Evolutionary conservation across 1,284 basidiomycete genomes (phyloP).

Genomic region (Papiliotrema flavescens): DNA sequence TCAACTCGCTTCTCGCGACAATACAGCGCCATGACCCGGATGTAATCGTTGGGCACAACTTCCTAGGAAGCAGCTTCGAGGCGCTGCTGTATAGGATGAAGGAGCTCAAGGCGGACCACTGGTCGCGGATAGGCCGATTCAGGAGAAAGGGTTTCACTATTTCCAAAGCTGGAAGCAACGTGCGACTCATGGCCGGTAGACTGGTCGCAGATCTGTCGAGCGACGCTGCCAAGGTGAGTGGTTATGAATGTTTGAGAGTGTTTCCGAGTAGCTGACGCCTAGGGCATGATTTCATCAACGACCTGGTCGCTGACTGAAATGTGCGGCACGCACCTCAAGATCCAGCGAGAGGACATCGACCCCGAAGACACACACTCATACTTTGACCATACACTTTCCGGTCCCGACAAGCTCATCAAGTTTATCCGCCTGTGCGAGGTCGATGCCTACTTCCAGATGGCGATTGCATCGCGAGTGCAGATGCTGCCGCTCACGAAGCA

Average conservation of each 20-base stretch:
- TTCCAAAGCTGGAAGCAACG: conserved; percentile 77
- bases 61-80: conserved; percentile 86
- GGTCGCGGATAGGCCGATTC: conserved; percentile 92
- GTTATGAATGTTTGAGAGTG: not conserved
- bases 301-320: conserved; percentile 99
- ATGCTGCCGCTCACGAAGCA: conserved; percentile 86
- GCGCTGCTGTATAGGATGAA: conserved; percentile 88
- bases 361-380: conserved; percentile 89
- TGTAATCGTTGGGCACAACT: conserved; percentile 91
- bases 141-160: conserved; percentile 67
- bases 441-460: conserved; percentile 95
- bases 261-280: not conserved
- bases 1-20: conserved; percentile 77
- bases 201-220: conserved; percentile 89
- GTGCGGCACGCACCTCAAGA: conserved; percentile 84
- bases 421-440: conserved; percentile 91
- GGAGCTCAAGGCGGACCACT: conserved; percentile 84
- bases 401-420: conserved; percentile 73
- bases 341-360: conserved; percentile 86
- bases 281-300: conserved; percentile 91
- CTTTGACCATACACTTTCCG: conserved; percentile 78
- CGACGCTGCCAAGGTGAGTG: conserved; percentile 81
- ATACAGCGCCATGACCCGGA: conserved; percentile 89
- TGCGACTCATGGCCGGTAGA: conserved; percentile 78
- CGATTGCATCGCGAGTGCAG: conserved; percentile 85